phyloP scores from a whole-genome alignment of 2,329 filamentous ascomycete species.

The Raffaelea ambrosiae region DNA sequence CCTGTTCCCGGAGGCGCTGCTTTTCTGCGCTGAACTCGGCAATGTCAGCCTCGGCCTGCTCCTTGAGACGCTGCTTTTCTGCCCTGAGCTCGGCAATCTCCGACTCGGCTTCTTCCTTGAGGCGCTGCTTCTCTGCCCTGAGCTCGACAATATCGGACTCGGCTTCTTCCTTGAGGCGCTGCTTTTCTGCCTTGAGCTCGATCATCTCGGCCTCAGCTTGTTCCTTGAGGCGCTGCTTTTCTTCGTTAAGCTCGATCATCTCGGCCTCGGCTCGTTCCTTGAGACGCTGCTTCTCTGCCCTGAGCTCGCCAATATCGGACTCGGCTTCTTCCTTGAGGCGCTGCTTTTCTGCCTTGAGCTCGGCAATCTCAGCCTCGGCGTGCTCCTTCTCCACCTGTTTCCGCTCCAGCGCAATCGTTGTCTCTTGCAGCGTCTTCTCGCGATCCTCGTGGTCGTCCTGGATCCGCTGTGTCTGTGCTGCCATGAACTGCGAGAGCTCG shows the following conservation, averaged over 20 bases:
- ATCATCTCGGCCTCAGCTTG: constrained; percentile 51
- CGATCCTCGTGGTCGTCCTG: constrained; percentile 70
- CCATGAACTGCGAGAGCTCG: constrained; percentile 76
- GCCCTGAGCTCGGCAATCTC: constrained; percentile 37
- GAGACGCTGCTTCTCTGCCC: constrained; percentile 42
- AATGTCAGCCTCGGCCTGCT: constrained; percentile 30
- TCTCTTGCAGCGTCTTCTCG: constrained; percentile 72
- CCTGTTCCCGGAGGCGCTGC: constrained; percentile 36
- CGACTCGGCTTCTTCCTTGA: constrained; percentile 49
- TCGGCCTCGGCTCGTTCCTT: constrained; percentile 50
- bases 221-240: constrained; percentile 45
- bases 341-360: constrained; percentile 38
- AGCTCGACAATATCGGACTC: constrained; percentile 42
- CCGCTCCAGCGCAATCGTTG: constrained; percentile 71
- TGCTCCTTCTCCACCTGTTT: constrained; percentile 57
- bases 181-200: constrained; percentile 37
- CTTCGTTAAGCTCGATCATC: constrained; percentile 35
- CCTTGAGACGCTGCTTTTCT: constrained; percentile 45
- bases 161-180: constrained; percentile 47
- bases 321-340: constrained; percentile 47
- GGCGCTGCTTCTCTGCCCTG: constrained; percentile 39
- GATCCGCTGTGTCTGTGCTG: constrained; percentile 65
- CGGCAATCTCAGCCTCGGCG: constrained; percentile 45
- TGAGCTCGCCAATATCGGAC: constrained; percentile 38
- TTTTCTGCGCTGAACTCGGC: constrained; percentile 42